Evolutionary conservation across 2,329 filamentous ascomycete species (phyloP), one percentile per base, ranked within the genome.

Genomic region (Verticillium albo-atrum): DNA sequence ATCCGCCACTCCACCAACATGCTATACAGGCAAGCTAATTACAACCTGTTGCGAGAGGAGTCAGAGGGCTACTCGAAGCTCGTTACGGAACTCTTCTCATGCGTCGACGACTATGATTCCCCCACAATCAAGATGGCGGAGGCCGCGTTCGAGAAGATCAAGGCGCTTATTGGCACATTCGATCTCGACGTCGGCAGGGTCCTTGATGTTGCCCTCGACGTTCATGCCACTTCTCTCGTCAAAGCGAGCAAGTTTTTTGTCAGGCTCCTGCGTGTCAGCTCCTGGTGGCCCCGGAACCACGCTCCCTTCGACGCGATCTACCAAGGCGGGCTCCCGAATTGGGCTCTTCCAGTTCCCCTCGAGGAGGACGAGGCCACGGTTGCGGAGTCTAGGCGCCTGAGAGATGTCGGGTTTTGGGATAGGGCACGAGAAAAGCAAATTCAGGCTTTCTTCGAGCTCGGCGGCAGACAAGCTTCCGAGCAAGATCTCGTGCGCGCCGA

Each of bases 31-130:
- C 95, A 98, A 74, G 92, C 94, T 15, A 98, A 97, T 73, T 98
- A 97, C 79, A 99, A 99, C 68, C 79, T 99, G 7, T 79, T 99
- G 23, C 88, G 95, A 52, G 95, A 99, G 76, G 95, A 99, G 74
- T 92, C 92, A 0, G 95, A 99, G 75, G 95, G 96, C 47, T 99
- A 97, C 71, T 93, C 95, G 0, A 99, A 99, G 73, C 85, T 99
- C 54, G 87, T 97, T 61, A 97, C 94, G 0, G 95, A 99, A 72
- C 87, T 98, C 32, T 99, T 97, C 74, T 94, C 92, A 7, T 96
- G 90, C 1, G 91, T 90, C 68, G 25, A 53, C 12, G 51, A 53
- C 25, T 56, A 47, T 30, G 47, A 50, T 27, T 27, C 27, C 15
- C 88, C 88, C 66, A 86, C 84, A 62, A 85, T 85, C 57, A 89